phyloP scores from a whole-genome alignment of 495 filamentous ascomycete genomes.

The Xylaria bambusicola region DNA sequence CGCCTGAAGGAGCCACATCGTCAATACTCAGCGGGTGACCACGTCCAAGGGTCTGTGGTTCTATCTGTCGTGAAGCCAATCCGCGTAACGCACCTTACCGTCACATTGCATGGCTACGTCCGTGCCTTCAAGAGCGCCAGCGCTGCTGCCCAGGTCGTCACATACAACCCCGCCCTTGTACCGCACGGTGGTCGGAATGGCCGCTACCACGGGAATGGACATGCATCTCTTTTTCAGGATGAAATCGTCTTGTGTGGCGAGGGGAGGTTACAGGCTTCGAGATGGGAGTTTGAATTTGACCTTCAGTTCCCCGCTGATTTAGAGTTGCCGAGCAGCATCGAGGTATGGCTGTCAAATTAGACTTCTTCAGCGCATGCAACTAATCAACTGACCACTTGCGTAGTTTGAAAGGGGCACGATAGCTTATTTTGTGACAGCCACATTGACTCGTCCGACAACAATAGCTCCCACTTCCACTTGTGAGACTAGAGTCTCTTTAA shows the following conservation, averaged over 20 bases:
- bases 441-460: conserved; percentile 84
- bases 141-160: conserved; percentile 60
- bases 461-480: conserved; percentile 77
- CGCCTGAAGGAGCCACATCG: conserved; percentile 84
- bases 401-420: conserved; percentile 96
- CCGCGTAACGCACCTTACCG: conserved; percentile 86
- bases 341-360: conserved; percentile 59
- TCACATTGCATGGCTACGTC: conserved; percentile 84
- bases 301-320: conserved; percentile 75
- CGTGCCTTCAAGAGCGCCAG: conserved; percentile 81
- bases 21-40: conserved; percentile 69
- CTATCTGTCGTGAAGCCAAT: conserved; percentile 79
- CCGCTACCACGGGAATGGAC: conserved; percentile 79
- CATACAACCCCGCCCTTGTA: conserved; percentile 44
- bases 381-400: conserved; percentile 25
- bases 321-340: conserved; percentile 86
- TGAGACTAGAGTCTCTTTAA: conserved; percentile 74
- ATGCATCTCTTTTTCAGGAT: conserved; percentile 86
- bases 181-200: conserved; percentile 49
- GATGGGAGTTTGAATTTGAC: conserved; percentile 93
- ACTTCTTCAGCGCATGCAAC: conserved; percentile 2
- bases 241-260: conserved; percentile 89
- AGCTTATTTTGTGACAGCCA: conserved; percentile 85
- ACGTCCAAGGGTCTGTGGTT: conserved; percentile 71
- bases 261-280: conserved; percentile 77